Conservation (phyloP, 371 early-diverging fungal genomes). For the Furculomyces boomerangus region DNA sequence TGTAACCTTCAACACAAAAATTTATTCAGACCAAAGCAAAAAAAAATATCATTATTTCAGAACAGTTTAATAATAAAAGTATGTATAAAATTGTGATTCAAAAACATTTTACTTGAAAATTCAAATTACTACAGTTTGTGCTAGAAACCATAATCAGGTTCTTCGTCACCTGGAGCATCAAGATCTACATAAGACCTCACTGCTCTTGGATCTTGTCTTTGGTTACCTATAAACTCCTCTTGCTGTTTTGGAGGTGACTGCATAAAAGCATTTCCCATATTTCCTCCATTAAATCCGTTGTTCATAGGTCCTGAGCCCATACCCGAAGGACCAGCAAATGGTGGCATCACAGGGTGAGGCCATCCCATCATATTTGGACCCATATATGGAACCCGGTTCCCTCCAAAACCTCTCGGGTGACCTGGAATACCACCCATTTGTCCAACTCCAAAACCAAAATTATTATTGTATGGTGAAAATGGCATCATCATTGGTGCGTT, state of each 20-base stretch:
- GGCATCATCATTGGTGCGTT: slow-evolving; percentile 2
- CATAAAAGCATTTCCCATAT: too few relatives aligned
- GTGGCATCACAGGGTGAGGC: background rate
- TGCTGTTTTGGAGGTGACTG: too few relatives aligned
- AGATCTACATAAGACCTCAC: slow-evolving; percentile 74
- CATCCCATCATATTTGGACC: background rate
- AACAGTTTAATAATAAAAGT: too few relatives aligned
- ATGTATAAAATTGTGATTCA: too few relatives aligned
- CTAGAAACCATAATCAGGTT: slow-evolving; percentile 35
- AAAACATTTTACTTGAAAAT: too few relatives aligned
- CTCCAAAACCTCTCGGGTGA: background rate
- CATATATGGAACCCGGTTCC: background rate
- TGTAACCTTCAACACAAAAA: too few relatives aligned
- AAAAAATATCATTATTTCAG: too few relatives aligned
- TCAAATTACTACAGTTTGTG: too few relatives aligned
- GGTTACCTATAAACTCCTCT: background rate
- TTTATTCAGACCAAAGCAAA: too few relatives aligned
- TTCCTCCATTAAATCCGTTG: too few relatives aligned
- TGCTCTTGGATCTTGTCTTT: slow-evolving; percentile 15
- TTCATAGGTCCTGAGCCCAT: slow-evolving; percentile 1
- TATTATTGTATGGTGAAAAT: background rate
- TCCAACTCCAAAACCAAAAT: background rate
- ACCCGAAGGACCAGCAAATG: slow-evolving; percentile 1
- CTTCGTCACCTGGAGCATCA: slow-evolving; percentile 75
- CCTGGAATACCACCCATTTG: slow-evolving; percentile 4